phyloP scores from a whole-genome alignment of 441 rosid species.

The Pelargonium cotyledonis region DNA sequence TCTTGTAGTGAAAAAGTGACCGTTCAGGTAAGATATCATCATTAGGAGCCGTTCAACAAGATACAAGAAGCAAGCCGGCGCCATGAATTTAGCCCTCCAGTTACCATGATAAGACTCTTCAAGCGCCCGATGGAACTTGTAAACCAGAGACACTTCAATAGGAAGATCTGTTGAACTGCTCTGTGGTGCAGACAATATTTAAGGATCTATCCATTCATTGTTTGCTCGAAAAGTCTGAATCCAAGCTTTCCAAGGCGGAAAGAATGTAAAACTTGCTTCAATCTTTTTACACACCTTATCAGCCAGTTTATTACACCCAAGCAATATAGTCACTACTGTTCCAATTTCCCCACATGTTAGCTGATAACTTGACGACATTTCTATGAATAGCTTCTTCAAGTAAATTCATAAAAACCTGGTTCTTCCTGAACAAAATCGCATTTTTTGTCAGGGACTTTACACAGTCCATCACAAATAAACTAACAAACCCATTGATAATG shows the following conservation, averaged over 20 bases:
- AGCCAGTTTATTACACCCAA: not conserved
- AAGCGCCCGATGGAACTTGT: not conserved
- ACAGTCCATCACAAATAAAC: slow-evolving; percentile 6
- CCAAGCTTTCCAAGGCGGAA: not conserved
- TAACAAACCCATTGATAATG: not conserved
- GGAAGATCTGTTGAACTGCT: not conserved
- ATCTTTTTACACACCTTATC: not conserved
- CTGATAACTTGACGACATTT: not conserved
- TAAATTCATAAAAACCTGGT: not conserved
- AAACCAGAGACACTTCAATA: not conserved
- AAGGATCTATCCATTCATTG: not conserved
- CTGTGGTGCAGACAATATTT: not conserved
- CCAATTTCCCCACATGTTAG: slow-evolving; percentile 2
- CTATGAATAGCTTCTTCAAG: not conserved
- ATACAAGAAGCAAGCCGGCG: slow-evolving; percentile 1
- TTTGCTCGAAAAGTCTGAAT: not conserved
- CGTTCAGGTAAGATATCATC: not conserved
- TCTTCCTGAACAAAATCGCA: slow-evolving; percentile 8
- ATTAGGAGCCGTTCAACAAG: slow-evolving; percentile 1
- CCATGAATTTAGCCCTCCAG: not conserved
- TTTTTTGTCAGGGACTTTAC: not conserved
- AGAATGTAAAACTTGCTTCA: not conserved
- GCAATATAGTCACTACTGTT: not conserved
- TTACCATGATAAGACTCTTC: not conserved
- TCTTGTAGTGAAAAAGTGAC: not conserved